These are phyloP conservation scores for Sporothrix luriei DNA, from an alignment of 2,329 filamentous ascomycete species.

Conservation along the genomic window DNA sequence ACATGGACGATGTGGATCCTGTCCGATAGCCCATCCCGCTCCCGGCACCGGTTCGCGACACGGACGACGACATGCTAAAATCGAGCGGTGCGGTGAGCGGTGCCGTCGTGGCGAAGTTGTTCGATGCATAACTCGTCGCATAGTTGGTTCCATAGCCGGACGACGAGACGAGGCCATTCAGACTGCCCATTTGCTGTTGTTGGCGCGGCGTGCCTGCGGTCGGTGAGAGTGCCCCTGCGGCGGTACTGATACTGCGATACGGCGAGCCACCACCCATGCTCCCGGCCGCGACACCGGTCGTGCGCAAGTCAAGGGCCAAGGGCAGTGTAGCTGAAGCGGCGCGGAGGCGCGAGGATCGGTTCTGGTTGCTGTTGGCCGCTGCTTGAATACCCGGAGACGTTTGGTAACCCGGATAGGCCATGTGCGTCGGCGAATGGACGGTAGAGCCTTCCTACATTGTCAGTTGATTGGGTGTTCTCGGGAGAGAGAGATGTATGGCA, in stretches of 20 bases:
- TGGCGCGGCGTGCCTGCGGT: conserved; percentile 12
- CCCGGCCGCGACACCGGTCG: conserved; percentile 20
- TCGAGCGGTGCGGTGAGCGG: conserved; percentile 59
- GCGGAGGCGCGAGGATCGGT: conserved; percentile 50
- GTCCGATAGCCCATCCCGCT: conserved; percentile 38
- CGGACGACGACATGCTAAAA: conserved; percentile 53
- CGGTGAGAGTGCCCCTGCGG: conserved; percentile 1
- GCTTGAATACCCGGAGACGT: conserved; percentile 46
- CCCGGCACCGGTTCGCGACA: conserved; percentile 35
- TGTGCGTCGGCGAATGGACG: conserved; percentile 54
- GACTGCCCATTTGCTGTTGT: conserved; percentile 24
- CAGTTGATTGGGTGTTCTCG: conserved; percentile 32
- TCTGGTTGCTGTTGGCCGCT: conserved; percentile 43
- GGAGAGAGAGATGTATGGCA: background rate
- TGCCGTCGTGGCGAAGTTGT: conserved; percentile 54
- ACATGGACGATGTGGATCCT: conserved; percentile 42
- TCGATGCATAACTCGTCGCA: conserved; percentile 41
- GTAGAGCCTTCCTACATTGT: conserved; percentile 46
- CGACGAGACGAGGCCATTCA: conserved; percentile 44
- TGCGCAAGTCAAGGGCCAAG: conserved; percentile 48
- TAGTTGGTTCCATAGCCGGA: conserved; percentile 41
- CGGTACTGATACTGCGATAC: conserved; percentile 43
- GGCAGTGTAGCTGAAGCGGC: conserved; percentile 53
- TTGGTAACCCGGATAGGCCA: conserved; percentile 53
- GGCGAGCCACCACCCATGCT: conserved; percentile 37